Evolutionary conservation across 257 asterid species (phyloP), one percentile per base, ranked within the genome.

Genomic region (Jacaranda mimosifolia): DNA sequence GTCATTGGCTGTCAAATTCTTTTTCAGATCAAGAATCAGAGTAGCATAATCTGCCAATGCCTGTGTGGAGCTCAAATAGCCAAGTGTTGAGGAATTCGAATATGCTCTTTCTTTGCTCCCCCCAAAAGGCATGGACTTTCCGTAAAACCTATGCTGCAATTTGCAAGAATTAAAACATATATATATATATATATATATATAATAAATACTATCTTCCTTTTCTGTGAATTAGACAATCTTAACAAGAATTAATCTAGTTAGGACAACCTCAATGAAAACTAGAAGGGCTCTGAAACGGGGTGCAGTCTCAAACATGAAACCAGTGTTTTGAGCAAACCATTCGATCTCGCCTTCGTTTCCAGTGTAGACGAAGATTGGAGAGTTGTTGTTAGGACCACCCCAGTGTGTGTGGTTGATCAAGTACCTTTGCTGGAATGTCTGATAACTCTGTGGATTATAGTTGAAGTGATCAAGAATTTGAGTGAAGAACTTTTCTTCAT

Each of bases 291-390:
- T 78, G 71, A 94, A 94, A 68, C 21, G 81, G 6, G 98, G 98
- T 0, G 98, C 98, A 4, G 43, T 80, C 1, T 94, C 91, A 72
- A 92, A 92, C 99, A 94, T 83, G 92, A 94, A 94, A 26, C 99
- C 98, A 1, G 99, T 91, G 78, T 94, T 94, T 57, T 92, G 96
- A 18, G 97, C 83, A 45, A 92, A 94, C 99, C 98, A 94, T 76
- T 94, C 99, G 70, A 92, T 85, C 64, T 90, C 87, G 19, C 97
- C 99, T 86, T 94, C 99, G 68, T 92, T 92, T 5, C 99, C 99
- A 1, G 97, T 94, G 85, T 92, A 92, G 49, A 94, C 94, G 75
- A 94, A 94, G 89, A 94, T 92, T 0, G 99, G 99, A 9, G 92
- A 86, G 51, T 82, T 90, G 38, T 21, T 68, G 0, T 76, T 57